These are phyloP conservation scores for Epichloe brachyelytri DNA, from an alignment of 2,329 filamentous ascomycete genomes.

Conservation along the genomic window DNA sequence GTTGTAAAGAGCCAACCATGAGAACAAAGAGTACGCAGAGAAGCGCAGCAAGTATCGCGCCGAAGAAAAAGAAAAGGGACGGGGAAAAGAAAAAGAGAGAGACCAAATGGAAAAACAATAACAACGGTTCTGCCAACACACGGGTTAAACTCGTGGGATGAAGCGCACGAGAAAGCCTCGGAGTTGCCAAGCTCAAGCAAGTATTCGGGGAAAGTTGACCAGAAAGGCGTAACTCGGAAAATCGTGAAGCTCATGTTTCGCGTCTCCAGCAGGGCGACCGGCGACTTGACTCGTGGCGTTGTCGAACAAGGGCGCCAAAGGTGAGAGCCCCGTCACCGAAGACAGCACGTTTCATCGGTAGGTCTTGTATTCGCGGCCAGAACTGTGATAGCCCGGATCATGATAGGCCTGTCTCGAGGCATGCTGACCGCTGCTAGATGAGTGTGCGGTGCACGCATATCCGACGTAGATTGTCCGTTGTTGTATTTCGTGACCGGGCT, in stretches of 20 bases:
- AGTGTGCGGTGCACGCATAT: conserved; percentile 49
- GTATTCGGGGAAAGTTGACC: background rate
- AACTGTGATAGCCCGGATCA: conserved; percentile 42
- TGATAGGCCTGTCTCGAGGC: conserved; percentile 32
- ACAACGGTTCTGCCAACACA: background rate
- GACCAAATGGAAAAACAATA: background rate
- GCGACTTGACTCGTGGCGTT: too few relatives aligned
- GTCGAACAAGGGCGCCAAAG: too few relatives aligned
- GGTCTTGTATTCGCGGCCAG: conserved; percentile 30
- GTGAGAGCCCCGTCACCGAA: conserved; percentile 23
- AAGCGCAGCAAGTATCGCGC: too few relatives aligned
- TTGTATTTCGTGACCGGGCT: conserved; percentile 57
- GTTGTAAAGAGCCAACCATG: background rate
- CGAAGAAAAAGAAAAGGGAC: background rate
- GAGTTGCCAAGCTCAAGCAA: too few relatives aligned
- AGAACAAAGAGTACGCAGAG: background rate
- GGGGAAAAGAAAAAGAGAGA: background rate
- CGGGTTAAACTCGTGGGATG: too few relatives aligned
- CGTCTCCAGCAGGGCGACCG: conserved; percentile 13
- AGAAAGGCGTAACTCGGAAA: background rate
- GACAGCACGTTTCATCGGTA: conserved; percentile 41
- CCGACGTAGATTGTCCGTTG: conserved; percentile 72
- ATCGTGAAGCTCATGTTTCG: conserved; percentile 14
- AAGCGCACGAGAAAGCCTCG: too few relatives aligned
- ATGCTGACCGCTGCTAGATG: conserved; percentile 24